Evolutionary conservation across 129 eudicot species (phyloP).

Genomic region (Dittrichia graveolens): DNA sequence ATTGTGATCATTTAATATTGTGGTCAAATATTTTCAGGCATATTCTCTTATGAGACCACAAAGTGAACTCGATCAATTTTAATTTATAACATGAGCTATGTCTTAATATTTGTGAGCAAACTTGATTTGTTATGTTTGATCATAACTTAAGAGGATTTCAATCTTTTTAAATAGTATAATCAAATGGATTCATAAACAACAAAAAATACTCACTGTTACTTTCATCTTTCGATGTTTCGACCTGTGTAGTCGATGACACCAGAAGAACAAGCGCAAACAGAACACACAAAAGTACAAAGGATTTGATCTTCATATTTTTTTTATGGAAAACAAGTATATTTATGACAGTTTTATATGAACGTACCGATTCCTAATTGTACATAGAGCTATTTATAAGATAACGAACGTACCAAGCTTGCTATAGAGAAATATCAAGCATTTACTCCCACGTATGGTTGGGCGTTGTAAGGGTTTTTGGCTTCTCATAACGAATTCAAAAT

Average conservation of each 20-base stretch:
- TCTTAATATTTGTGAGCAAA: no score
- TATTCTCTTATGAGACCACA: no score
- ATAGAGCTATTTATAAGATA: conserved; percentile 19
- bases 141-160: no score
- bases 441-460: conserved; percentile 14
- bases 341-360: background rate
- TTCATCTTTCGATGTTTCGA: conserved; percentile 22
- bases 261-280: conserved; percentile 32
- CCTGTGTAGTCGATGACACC: conserved; percentile 17
- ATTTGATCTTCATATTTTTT: conserved; percentile 34
- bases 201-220: conserved; percentile 10
- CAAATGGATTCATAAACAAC: background rate
- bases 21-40: no score
- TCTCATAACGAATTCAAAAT: conserved; percentile 12
- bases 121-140: no score
- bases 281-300: conserved; percentile 29
- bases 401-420: background rate
- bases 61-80: no score
- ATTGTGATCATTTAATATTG: no score
- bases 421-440: background rate
- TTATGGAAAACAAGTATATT: background rate
- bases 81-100: no score
- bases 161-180: no score
- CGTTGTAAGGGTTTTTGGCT: conserved; percentile 17
- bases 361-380: background rate